Percentiles rank a stretch among this genome's conserved stretches.
These are phyloP conservation scores for Curvularia verruculosa DNA, from an alignment of 2,329 filamentous ascomycete genomes.

Conservation along the genomic window DNA sequence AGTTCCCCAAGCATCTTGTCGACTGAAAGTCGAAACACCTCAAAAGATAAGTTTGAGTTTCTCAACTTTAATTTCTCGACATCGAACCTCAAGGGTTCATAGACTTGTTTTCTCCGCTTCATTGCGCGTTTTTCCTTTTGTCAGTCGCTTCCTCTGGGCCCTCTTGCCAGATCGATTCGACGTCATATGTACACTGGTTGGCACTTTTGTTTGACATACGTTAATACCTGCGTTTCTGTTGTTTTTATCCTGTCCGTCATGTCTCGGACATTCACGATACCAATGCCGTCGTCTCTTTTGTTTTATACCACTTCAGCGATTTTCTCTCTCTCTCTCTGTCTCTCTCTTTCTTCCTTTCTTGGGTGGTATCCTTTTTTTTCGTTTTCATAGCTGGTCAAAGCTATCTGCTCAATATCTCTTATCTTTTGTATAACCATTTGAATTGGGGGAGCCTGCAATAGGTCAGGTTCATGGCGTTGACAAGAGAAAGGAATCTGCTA, in stretches of 20 bases:
- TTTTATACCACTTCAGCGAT: conserved; percentile 53
- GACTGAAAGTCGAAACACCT: conserved; percentile 37
- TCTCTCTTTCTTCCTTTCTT: conserved; percentile 67
- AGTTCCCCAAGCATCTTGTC: conserved; percentile 33
- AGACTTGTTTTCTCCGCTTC: conserved; percentile 29
- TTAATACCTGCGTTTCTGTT: conserved; percentile 32
- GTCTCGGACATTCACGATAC: conserved; percentile 42
- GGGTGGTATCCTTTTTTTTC: conserved; percentile 54
- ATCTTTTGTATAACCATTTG: conserved; percentile 13
- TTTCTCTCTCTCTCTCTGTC: too few species aligned
- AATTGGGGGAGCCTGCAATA: conserved; percentile 12
- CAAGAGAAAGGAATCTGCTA: conserved; percentile 10
- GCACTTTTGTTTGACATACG: conserved; percentile 27
- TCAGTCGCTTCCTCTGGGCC: conserved; percentile 19
- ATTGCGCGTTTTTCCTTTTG: conserved; percentile 23
- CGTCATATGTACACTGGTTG: conserved; percentile 15
- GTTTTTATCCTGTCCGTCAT: conserved; percentile 23
- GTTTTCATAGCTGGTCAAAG: conserved; percentile 6
- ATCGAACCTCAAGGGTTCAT: conserved; percentile 41
- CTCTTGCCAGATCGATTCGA: background rate
- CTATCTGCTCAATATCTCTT: conserved; percentile 17
- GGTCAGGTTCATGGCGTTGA: conserved; percentile 18
- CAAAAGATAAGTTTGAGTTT: conserved; percentile 48
- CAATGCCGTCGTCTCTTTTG: conserved; percentile 35
- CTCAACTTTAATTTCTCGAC: conserved; percentile 47